A percentile compares a stretch with the other conserved stretches of the same genome.
phyloP scores from a whole-genome alignment of 2,329 filamentous ascomycete genomes.

The Penicillium crustosum region DNA sequence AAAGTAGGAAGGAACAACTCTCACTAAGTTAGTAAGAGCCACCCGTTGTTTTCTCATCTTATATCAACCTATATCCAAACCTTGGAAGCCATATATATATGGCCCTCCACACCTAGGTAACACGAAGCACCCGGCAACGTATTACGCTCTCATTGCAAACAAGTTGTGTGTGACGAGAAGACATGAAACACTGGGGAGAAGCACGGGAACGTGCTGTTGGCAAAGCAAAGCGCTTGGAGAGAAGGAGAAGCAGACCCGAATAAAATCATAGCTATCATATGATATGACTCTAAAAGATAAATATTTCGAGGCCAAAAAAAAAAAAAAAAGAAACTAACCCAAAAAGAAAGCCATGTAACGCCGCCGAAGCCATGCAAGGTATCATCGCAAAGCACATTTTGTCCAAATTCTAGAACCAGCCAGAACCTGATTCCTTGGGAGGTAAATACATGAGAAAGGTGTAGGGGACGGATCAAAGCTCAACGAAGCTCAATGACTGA shows the following conservation, averaged over 20 bases:
- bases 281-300: conserved; percentile 1
- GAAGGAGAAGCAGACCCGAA: background rate
- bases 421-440: background rate
- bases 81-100: background rate
- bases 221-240: too few species aligned
- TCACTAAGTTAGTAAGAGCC: background rate
- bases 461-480: background rate
- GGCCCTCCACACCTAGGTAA: background rate
- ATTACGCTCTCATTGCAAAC: background rate
- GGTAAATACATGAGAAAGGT: conserved; percentile 3
- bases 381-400: conserved; percentile 19
- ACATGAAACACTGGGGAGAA: background rate
- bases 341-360: conserved; percentile 14
- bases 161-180: background rate
- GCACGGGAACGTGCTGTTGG: too few species aligned
- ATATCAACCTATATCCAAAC: background rate
- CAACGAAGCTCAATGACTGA: background rate
- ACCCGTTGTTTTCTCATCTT: background rate
- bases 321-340: background rate
- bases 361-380: conserved; percentile 22
- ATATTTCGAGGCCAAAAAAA: background rate
- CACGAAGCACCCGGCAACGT: too few species aligned
- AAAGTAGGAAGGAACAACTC: background rate
- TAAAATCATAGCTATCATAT: conserved; percentile 2
- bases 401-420: conserved; percentile 5